Base-by-base conservation (phyloP, 75 land plant species). In the Selaginella tamariscina region DNA sequence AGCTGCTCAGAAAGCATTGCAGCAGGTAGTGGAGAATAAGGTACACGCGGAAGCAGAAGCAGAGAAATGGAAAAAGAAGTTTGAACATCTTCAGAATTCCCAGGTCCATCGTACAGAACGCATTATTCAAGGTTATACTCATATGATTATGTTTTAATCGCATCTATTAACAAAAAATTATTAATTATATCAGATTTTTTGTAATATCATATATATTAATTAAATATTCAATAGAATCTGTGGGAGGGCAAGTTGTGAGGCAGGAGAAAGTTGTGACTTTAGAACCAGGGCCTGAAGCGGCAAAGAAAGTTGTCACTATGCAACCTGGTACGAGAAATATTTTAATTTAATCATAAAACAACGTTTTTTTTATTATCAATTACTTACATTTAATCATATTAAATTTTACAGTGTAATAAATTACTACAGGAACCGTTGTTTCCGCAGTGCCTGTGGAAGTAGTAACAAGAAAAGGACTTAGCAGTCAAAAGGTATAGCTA, bases 21-120 rank as follows among this genome's bases (percentile, higher is more conserved):
- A 79, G 57, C 57, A 77, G 62, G 98, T 79, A 23, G 83, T 89
- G 56, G 98, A 86, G 72, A 87, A 78, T 33, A 93, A 86, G 71
- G 95, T 88, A 73, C 56, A 79, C 67, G 94, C 95, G 29, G 80
- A 76, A 74, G 88, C 83, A 30, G 96, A 93, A 72, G 98, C 98
- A 60, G 84, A 82, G 32, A 79, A 86, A 65, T 93, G 98, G 98
- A 93, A 93, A 74, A 83, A 83, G 22, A 93, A 82, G 72, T 93
- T 82, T 75, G 95, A 93, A 75, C 56, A 39, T 39, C 49, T 39
- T 15, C 49, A 39, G 15, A 39, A 39, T 15, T 39, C 15, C 11
- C 49, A 39, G 15, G 15, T 39, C 49, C 49, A 39, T 39, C 49
- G 49, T 15, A 39, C 49, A 5, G 49, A 39, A 39, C 5, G 49